Base-by-base conservation (phyloP, 2,329 filamentous ascomycete genomes). In the Verticillium nubilum region DNA sequence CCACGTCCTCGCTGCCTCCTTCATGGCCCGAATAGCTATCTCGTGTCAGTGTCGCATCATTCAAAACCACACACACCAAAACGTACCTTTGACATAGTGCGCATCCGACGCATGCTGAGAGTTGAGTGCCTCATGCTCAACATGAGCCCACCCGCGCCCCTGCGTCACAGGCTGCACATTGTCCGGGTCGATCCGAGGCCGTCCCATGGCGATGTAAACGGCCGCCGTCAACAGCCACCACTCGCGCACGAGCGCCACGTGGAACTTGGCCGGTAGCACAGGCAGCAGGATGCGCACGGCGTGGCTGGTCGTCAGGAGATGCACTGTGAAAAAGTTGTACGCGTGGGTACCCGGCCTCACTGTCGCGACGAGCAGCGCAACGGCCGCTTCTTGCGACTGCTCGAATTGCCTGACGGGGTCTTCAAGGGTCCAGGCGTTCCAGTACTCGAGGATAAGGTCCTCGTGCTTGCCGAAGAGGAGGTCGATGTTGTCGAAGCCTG, bases 171-270 rank as follows among this genome's bases (percentile, higher is more conserved):
- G 79, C 5, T 80, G 78, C 60, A 95, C 81, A 28, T 82, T 80
- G 59, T 88, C 83, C n/a, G 84, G 76, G 58, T 89, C 82, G 59
- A 97, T 85, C 60, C 80, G 76, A 0, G 93, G 95, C 23, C 94
- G 82, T 27, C 89, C 76, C 68, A 91, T 88, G 2, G 86, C 77
- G 58, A 97, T 85, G 70, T 95, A 98, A 12, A 93, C 83, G 0
- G 86, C 84, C 50, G 97, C 73, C 0, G 89, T 86, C 50, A 97
- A 83, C 5, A 99, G 76, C 90, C 92, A 97, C 92, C 95, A 98
- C 71, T 96, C 87, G 42, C 90, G 81, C 9, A 98, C 80, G 4
- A 99, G 77, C 25, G 78, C 78, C 53, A 92, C 72, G 66, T 97
- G 94, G 67, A 87, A 88, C 67, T 86, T 84, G 15, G 81, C 74